phyloP scores from a whole-genome alignment of 805 yeast species.

The Diddensiella transvaalensis region DNA sequence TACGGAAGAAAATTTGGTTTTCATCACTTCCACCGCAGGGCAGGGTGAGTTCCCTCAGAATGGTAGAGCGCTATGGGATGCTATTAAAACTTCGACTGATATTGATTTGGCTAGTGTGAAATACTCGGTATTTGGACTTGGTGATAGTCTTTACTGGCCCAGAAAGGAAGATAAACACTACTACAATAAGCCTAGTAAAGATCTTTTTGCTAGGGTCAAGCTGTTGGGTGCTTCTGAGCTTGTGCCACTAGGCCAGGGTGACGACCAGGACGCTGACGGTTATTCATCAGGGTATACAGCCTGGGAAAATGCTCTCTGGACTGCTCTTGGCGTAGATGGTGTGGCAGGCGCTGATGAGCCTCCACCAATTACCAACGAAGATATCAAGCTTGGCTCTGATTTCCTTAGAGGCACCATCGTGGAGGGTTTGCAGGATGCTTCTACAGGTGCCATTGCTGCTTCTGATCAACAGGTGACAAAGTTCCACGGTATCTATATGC shows the following conservation, averaged over 20 bases:
- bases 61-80: conserved; percentile 76
- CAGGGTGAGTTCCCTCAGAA: conserved; percentile 86
- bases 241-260: conserved; percentile 82
- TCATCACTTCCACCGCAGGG: conserved; percentile 74
- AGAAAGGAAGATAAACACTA: conserved; percentile 91
- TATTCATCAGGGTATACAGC: conserved; percentile 82
- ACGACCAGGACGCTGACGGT: conserved; percentile 97
- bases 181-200: conserved; percentile 87
- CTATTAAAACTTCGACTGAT: conserved; percentile 55
- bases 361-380: conserved; percentile 92
- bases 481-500: conserved; percentile 98
- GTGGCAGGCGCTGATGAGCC: conserved; percentile 85
- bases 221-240: conserved; percentile 72
- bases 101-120: conserved; percentile 58
- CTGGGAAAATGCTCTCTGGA: conserved; percentile 88
- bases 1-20: conserved; percentile 63
- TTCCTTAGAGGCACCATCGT: conserved; percentile 90
- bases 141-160: conserved; percentile 92
- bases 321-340: conserved; percentile 79
- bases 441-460: conserved; percentile 89
- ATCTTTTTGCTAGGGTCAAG: conserved; percentile 59
- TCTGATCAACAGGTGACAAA: conserved; percentile 91
- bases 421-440: conserved; percentile 72
- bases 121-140: conserved; percentile 68
- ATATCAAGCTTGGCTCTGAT: conserved; percentile 83